Evolutionary conservation across 768 basidiomycete species (phyloP), one percentile per base, ranked within the genome.

Genomic region (Boletus huronensis): DNA sequence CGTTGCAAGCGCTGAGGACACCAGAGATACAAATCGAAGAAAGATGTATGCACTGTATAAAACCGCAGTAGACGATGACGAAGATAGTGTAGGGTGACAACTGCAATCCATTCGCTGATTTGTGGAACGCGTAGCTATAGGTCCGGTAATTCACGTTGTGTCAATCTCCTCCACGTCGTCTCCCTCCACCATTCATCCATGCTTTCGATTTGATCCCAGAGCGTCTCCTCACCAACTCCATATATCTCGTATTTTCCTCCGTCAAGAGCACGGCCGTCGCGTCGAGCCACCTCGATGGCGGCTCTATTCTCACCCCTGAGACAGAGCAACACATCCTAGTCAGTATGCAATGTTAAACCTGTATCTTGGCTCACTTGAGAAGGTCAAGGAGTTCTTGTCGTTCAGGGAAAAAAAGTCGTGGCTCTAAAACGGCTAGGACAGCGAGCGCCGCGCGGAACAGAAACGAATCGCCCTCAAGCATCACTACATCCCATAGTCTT

Each of bases 121-220:
- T 41, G 39, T 52, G 34, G 35, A 21, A 34, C 19, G 32, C 7
- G 35, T 55, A 50, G 38, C 38, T 65, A 69, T 61, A 81, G 48
- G 72, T 94, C 93, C n/a, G 92, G 92, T 51, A 94, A 71, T 70
- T 95, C 92, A 66, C 93, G 77, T 59, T 86, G 84, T 63, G 91
- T 82, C 51, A 95, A 72, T 55, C 93, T 76, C 36, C 77, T 83
- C 91, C 92, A 96, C 47, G 92, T 95, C 57, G 83, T 89, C 64
- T 93, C 90, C 65, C 83, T 91, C 93, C 93, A 95, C 91, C 90
- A 92, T 38, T 92, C 90, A 19, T 88, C 83, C 86, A 93, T 88
- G 48, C 77, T 76, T 58, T 87, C 81, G 34, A 96, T 85, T 40
- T 85, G 79, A 38, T 88, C 88, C 87, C 93, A 95, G 14, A 96